A percentile compares a stretch with the other conserved stretches of the same genome.
phyloP scores from a whole-genome alignment of 176 grass and related monocot species.

The Aechmea fasciata region DNA sequence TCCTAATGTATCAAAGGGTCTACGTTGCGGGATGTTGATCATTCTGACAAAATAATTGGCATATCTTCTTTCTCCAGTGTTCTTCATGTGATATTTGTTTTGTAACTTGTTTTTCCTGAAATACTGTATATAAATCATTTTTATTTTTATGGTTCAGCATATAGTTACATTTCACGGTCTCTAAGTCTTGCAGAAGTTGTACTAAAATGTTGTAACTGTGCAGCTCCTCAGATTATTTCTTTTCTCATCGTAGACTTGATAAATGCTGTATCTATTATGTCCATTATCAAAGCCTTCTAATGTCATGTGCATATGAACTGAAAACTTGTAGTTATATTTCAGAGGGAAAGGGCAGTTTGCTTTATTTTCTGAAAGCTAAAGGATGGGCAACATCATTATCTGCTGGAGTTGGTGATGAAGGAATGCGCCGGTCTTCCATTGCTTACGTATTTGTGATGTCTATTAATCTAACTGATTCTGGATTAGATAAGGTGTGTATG shows the following conservation, averaged over 20 bases:
- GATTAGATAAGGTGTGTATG: slow-evolving; percentile 72
- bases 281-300: background rate
- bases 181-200: background rate
- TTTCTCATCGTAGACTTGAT: no score
- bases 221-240: no score
- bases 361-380: slow-evolving; percentile 85
- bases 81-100: background rate
- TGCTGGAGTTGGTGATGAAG: slow-evolving; percentile 69
- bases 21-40: no score
- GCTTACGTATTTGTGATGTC: slow-evolving; percentile 79
- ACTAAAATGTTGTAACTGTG: background rate
- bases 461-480: slow-evolving; percentile 70
- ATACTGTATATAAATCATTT: no score
- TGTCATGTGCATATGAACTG: background rate
- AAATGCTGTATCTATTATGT: background rate
- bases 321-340: slow-evolving; percentile 21
- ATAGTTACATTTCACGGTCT: no score
- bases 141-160: no score
- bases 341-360: slow-evolving; percentile 97
- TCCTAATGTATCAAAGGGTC: no score
- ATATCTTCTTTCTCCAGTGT: no score
- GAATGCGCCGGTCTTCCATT: slow-evolving; percentile 57
- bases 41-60: no score
- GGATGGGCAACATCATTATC: slow-evolving; percentile 72
- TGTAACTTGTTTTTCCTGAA: no score